Conservation (phyloP, 2,329 filamentous ascomycete genomes). For the Stagonosporopsis vannaccii region DNA sequence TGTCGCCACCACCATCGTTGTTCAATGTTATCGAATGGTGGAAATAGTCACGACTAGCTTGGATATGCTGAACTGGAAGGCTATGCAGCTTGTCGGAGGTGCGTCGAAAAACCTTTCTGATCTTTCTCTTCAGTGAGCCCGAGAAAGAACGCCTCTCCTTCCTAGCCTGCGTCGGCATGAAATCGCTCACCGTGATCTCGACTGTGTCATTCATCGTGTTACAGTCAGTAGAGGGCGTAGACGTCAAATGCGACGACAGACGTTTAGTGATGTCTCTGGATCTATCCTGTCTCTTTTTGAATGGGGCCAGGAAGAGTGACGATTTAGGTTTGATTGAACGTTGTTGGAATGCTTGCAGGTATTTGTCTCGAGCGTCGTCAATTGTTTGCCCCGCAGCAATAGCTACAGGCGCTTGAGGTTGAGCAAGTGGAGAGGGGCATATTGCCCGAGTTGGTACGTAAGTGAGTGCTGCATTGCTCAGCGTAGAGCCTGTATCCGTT, state of each 20-base stretch:
- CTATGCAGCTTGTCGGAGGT: constrained; percentile 36
- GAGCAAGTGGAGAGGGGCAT: constrained; percentile 29
- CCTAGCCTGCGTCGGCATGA: constrained; percentile 52
- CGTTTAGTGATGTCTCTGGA: constrained; percentile 28
- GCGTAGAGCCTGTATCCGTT: constrained; percentile 11
- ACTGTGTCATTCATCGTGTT: constrained; percentile 21
- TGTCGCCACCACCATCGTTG: constrained; percentile 43
- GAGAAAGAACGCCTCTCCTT: constrained; percentile 69
- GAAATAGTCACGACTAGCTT: constrained; percentile 54
- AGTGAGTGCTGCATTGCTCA: background rate
- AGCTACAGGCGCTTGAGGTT: constrained; percentile 36
- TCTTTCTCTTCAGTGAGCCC: constrained; percentile 65
- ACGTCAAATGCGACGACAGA: constrained; percentile 1
- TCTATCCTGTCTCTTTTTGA: constrained; percentile 53
- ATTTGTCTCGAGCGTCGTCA: constrained; percentile 49
- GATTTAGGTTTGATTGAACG: constrained; percentile 51
- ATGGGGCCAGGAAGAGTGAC: constrained; percentile 54
- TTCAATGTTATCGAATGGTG: constrained; percentile 9
- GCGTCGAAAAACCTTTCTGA: constrained; percentile 66
- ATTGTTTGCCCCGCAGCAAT: constrained; percentile 37
- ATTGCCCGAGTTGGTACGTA: constrained; percentile 13
- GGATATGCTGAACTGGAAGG: constrained; percentile 63
- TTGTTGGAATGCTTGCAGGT: constrained; percentile 52
- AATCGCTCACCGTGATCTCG: constrained; percentile 27
- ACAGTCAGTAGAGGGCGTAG: constrained; percentile 18